These are phyloP conservation scores for Candida fluviatilis DNA, from an alignment of 805 yeast species.

Conservation along the genomic window DNA sequence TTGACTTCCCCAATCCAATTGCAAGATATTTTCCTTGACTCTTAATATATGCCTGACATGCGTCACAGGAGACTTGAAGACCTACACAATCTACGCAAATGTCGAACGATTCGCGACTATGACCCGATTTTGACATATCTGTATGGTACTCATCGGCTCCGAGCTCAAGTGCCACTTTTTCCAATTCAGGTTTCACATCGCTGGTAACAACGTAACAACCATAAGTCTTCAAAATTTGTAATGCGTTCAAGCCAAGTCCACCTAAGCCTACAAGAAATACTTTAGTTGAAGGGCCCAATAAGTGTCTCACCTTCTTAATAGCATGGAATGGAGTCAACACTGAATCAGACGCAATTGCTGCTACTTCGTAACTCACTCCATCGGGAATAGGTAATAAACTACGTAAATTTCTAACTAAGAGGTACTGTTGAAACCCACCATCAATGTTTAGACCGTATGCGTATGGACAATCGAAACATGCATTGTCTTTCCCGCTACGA, in stretches of 20 bases:
- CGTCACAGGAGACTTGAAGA: conserved; percentile 23
- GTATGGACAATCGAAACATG: conserved; percentile 18
- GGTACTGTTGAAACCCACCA: conserved; percentile 41
- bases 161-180: conserved; percentile 20
- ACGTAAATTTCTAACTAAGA: conserved; percentile 31
- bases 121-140: conserved; percentile 21
- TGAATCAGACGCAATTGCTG: conserved; percentile 41
- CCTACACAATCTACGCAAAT: conserved; percentile 38
- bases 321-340: conserved; percentile 42
- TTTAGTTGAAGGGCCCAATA: conserved; percentile 27
- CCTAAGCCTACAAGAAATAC: conserved; percentile 39
- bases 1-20: conserved; percentile 39
- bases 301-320: conserved; percentile 28
- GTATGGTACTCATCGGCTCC: conserved; percentile 43
- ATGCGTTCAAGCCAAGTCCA: conserved; percentile 40
- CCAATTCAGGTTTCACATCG: conserved; percentile 27
- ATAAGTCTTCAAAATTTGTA: conserved; percentile 33
- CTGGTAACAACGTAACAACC: conserved; percentile 31
- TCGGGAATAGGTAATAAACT: conserved; percentile 38
- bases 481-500: conserved; percentile 31
- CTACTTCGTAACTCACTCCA: conserved; percentile 32
- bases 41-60: conserved; percentile 27
- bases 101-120: conserved; percentile 33
- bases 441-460: conserved; percentile 35
- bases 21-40: conserved; percentile 36